Evolutionary conservation across 495 filamentous ascomycete species (phyloP), one percentile per base, ranked within the genome.

Genomic region (Aspergillus asperescens): DNA sequence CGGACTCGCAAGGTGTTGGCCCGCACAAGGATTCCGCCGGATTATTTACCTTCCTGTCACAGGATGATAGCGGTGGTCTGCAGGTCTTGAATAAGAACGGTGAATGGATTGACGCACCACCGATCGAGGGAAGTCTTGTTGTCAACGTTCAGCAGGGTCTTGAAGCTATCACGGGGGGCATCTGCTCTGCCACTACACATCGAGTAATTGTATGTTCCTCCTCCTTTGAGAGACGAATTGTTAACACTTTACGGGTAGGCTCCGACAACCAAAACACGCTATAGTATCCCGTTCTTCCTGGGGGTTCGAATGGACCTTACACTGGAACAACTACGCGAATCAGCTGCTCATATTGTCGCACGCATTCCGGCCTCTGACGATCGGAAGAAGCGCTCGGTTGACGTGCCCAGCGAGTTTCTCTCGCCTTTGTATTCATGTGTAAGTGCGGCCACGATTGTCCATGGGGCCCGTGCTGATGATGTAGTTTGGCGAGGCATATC

Each of bases 221-320:
- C 7, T 25, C n/a, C 3, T 28, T 1, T 13, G 24, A n/a, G 4
- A 7, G 2, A 1, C 12, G 16, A 13, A 47, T 20, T 22, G n/a
- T 16, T 56, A 43, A 23, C 13, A 6, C 4, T n/a, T n/a, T n/a
- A n/a, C n/a, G n/a, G 3, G 0, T 18, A 72, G 71, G 68, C 71
- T 0, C 71, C 71, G 0, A 72, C 65, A 0, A 61, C 59, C 1
- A 57, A 51, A 27, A 81, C 89, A 8, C 70, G 91, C 43, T 93
- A 83, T 62, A 86, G 81, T 32, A 87, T 95, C 44, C 90, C 91
- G 0, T 96, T 94, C 71, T 96, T 96, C 69, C 87, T 94, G 53
- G 90, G 87, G 3, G 89, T 95, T 38, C 78, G 84, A 52, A 80
- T 89, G 52, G 88, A 92, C 59, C 80, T 89, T 4, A 82, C 79